phyloP scores from a whole-genome alignment of 164 flowering plant genomes.

The Tetrastigma voinierianum region DNA sequence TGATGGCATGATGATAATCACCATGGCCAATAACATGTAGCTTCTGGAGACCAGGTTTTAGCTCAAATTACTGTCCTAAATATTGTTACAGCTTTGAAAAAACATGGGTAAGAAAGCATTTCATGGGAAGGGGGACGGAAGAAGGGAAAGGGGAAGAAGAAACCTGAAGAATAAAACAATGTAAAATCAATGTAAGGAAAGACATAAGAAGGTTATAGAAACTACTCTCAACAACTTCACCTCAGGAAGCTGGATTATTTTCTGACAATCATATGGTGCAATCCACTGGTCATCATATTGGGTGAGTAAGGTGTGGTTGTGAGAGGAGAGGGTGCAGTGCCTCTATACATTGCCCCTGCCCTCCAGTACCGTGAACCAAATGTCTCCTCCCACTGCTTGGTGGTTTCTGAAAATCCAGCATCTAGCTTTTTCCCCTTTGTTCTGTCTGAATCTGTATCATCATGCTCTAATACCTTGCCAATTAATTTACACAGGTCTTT shows the following conservation, averaged over 20 bases:
- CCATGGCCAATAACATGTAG: no score
- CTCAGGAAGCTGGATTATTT: conserved; percentile 39
- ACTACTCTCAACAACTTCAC: conserved; percentile 74
- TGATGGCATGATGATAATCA: no score
- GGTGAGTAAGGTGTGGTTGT: conserved; percentile 36
- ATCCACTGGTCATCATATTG: conserved; percentile 25
- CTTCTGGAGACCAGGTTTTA: no score
- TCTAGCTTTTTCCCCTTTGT: conserved; percentile 84
- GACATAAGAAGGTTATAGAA: conserved; percentile 2
- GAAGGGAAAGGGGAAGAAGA: not conserved
- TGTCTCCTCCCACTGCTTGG: conserved; percentile 79
- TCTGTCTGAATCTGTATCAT: conserved; percentile 86
- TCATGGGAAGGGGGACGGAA: no score
- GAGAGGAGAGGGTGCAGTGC: conserved; percentile 68
- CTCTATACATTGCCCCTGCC: conserved; percentile 94
- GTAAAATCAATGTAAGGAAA: not conserved
- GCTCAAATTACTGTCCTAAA: no score
- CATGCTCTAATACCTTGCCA: conserved; percentile 82
- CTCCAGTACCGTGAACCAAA: conserved; percentile 86
- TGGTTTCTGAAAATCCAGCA: conserved; percentile 79
- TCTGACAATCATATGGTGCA: conserved; percentile 23
- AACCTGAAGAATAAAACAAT: not conserved
- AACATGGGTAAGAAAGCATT: no score
- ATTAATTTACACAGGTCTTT: conserved; percentile 38
- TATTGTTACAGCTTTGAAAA: no score